Percentiles rank a stretch among this genome's conserved stretches.
Conservation (phyloP, 2,329 filamentous ascomycete species). For the Geosmithia morbida region DNA sequence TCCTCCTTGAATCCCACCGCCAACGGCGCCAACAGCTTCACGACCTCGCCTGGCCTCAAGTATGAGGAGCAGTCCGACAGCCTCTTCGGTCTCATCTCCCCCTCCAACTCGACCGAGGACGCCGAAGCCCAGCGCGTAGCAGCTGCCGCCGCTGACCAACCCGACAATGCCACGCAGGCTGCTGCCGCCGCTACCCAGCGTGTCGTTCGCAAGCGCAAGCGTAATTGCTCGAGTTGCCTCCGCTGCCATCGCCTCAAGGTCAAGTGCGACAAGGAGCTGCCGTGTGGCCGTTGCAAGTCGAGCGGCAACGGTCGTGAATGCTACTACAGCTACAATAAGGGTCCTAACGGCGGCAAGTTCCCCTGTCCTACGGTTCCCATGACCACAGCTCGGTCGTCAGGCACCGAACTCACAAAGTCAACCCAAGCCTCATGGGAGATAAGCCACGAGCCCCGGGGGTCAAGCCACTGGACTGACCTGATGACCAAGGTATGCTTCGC, state of each 20-base stretch:
- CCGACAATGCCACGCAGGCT: slow-evolving; percentile 3
- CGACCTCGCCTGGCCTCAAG: slow-evolving; percentile 5
- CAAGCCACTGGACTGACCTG: slow-evolving; percentile 20
- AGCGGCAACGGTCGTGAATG: slow-evolving; percentile 19
- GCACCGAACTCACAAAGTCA: slow-evolving; percentile 11
- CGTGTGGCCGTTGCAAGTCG: slow-evolving; percentile 17
- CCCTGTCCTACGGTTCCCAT: slow-evolving; percentile 13
- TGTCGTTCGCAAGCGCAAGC: slow-evolving; percentile 18
- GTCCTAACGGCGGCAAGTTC: slow-evolving; percentile 18
- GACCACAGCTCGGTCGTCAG: slow-evolving; percentile 2
- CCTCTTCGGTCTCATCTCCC: slow-evolving; percentile 12
- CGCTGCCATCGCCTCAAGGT: slow-evolving; percentile 21
- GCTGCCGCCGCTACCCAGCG: slow-evolving; percentile 6
- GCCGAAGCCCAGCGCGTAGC: slow-evolving; percentile 7
- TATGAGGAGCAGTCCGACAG: slow-evolving; percentile 5
- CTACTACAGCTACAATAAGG: slow-evolving; percentile 21
- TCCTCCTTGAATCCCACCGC: not conserved
- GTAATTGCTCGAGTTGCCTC: slow-evolving; percentile 19
- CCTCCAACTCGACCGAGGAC: slow-evolving; percentile 13
- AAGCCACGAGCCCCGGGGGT: slow-evolving; percentile 17
- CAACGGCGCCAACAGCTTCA: not conserved
- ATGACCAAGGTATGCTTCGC: slow-evolving; percentile 17
- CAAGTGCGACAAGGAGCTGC: slow-evolving; percentile 21
- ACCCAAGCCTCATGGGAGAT: slow-evolving; percentile 16
- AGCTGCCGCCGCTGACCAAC: slow-evolving; percentile 2